Percentiles rank a stretch among this genome's conserved stretches.
phyloP scores from a whole-genome alignment of 768 basidiomycete genomes.

The Leccinum incarnatum region DNA sequence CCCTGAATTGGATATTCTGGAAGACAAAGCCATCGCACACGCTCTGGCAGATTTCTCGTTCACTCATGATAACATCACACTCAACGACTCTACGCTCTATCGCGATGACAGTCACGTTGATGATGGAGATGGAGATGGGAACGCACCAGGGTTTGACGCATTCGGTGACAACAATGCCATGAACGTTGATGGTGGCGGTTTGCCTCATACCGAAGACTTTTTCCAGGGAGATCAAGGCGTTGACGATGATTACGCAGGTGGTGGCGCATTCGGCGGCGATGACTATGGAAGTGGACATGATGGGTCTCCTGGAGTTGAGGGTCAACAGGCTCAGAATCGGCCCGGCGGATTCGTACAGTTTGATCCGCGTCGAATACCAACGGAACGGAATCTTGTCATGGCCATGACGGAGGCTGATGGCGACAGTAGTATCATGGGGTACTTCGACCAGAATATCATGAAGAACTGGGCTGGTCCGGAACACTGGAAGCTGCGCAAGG shows the following conservation, averaged over 20 bases:
- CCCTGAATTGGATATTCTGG: constrained; percentile 61
- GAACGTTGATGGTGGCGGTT: constrained; percentile 40
- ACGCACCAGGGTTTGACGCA: constrained; percentile 19
- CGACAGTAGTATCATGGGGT: constrained; percentile 65
- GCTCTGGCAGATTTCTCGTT: constrained; percentile 84
- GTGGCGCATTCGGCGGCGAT: constrained; percentile 40
- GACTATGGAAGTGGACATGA: constrained; percentile 39
- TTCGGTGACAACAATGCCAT: constrained; percentile 30
- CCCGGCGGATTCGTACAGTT: constrained; percentile 68
- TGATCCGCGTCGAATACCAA: constrained; percentile 77
- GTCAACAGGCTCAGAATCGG: constrained; percentile 38
- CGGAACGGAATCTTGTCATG: constrained; percentile 79
- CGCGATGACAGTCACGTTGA: constrained; percentile 46
- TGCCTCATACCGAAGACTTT: constrained; percentile 56
- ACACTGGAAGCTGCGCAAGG: constrained; percentile 92
- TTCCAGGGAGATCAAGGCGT: constrained; percentile 62
- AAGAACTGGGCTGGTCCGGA: constrained; percentile 99
- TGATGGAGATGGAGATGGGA: constrained; percentile 36
- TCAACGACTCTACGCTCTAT: constrained; percentile 64
- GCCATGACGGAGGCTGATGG: constrained; percentile 75
- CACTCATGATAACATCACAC: constrained; percentile 55
- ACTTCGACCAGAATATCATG: constrained; percentile 82
- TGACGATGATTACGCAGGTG: constrained; percentile 44
- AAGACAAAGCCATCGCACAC: constrained; percentile 73
- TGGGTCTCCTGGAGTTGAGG: constrained; percentile 45